phyloP scores from a whole-genome alignment of 305 asterid genomes.

The Rubia peregrina region DNA sequence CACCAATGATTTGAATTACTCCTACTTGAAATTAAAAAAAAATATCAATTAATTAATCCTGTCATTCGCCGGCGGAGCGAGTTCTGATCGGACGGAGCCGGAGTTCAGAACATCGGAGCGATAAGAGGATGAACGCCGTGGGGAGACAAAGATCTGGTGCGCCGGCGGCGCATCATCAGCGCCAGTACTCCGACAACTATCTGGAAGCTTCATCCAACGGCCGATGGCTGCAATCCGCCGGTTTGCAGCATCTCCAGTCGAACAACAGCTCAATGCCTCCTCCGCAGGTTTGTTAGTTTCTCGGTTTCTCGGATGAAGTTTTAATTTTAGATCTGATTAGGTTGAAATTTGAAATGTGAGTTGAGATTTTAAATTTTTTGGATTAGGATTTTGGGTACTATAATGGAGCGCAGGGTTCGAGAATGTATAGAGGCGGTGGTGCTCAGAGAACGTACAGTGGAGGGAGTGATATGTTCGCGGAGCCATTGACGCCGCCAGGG shows the following conservation, averaged over 20 bases:
- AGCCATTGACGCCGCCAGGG: conserved; percentile 72
- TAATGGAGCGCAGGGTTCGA: conserved; percentile 70
- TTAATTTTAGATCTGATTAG: conserved; percentile 40
- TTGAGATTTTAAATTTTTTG: conserved; percentile 5
- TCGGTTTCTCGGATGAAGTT: conserved; percentile 4
- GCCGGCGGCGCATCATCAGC: conserved; percentile 72
- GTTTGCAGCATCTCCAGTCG: conserved; percentile 83
- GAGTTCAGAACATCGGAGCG: not conserved
- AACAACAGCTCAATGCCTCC: conserved; percentile 58
- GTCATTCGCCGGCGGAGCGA: conserved; percentile 3
- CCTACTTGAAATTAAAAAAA: not conserved
- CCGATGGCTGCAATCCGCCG: conserved; percentile 98
- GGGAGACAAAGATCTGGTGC: conserved; percentile 93
- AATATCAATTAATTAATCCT: not conserved
- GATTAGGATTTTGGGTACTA: conserved; percentile 69
- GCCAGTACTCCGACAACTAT: conserved; percentile 81
- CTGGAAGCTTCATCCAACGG: conserved; percentile 71
- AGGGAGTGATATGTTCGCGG: conserved; percentile 48
- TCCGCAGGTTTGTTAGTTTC: conserved; percentile 37
- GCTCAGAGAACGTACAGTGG: conserved; percentile 42
- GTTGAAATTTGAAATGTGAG: conserved; percentile 3
- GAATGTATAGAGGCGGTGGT: conserved; percentile 38
- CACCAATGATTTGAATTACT: not conserved
- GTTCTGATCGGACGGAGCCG: conserved; percentile 16
- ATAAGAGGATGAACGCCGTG: conserved; percentile 64